A percentile compares a stretch with the other conserved stretches of the same genome.
These are phyloP conservation scores for Babesia ovis DNA, from an alignment of 169 alveolate species.

Conservation along the genomic window DNA sequence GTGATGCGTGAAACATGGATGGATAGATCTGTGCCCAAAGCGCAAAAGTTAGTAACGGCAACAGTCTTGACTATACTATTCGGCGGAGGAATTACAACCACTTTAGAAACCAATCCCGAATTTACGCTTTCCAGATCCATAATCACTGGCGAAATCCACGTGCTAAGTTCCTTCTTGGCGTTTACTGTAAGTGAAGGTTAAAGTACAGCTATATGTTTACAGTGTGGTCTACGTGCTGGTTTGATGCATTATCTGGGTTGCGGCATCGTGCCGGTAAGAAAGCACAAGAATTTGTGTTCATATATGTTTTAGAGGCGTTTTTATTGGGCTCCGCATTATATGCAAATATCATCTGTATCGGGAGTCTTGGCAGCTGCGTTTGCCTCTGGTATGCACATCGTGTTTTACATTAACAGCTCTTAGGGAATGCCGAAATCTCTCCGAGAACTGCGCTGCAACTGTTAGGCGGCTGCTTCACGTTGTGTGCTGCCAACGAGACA, in stretches of 20 bases:
- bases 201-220: neutral
- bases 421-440: constrained; percentile 53
- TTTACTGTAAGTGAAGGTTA: constrained; percentile 42
- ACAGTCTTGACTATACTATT: constrained; percentile 22
- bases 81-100: constrained; percentile 36
- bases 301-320: constrained; percentile 40
- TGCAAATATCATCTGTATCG: constrained; percentile 53
- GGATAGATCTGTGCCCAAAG: constrained; percentile 4
- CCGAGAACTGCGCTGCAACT: constrained; percentile 38
- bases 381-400: constrained; percentile 54
- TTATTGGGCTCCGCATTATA: constrained; percentile 65
- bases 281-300: neutral
- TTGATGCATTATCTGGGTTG: constrained; percentile 59
- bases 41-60: constrained; percentile 39
- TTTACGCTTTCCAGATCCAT: constrained; percentile 30
- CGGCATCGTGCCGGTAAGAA: constrained; percentile 63
- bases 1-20: constrained; percentile 49
- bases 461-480: constrained; percentile 24
- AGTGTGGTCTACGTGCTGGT: constrained; percentile 63
- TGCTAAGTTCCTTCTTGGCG: constrained; percentile 55
- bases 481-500: constrained; percentile 46
- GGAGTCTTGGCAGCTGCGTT: constrained; percentile 65
- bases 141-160: constrained; percentile 58
- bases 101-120: constrained; percentile 5
- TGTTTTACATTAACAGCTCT: neutral